phyloP scores from a whole-genome alignment of 2,329 filamentous ascomycete genomes.

The Colletotrichum orchidophilum region DNA sequence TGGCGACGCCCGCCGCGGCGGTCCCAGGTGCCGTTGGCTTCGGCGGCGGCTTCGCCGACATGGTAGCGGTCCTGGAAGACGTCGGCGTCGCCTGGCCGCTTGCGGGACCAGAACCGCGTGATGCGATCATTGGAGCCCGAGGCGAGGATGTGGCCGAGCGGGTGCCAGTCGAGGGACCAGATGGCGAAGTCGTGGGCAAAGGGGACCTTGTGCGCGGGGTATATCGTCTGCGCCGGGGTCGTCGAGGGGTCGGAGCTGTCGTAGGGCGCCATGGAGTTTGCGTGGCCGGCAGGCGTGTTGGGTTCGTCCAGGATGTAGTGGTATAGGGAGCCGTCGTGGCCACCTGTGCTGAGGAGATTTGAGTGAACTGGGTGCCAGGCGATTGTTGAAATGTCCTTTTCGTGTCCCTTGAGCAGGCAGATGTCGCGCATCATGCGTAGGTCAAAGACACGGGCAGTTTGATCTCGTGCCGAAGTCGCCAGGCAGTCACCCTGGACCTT shows the following conservation, averaged over 20 bases:
- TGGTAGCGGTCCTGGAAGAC: slow-evolving; percentile 93
- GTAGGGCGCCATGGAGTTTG: slow-evolving; percentile 81
- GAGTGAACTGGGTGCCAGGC: slow-evolving; percentile 94
- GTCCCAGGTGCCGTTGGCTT: slow-evolving; percentile 95
- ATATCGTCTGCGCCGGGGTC: slow-evolving; percentile 88
- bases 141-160: slow-evolving; percentile 91
- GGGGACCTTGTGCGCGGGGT: slow-evolving; percentile 86
- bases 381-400: slow-evolving; percentile 93
- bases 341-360: slow-evolving; percentile 88
- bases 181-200: slow-evolving; percentile 95
- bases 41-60: slow-evolving; percentile 91
- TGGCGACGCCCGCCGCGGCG: slow-evolving; percentile 80
- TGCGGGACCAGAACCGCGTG: slow-evolving; percentile 95
- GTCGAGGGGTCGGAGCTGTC: slow-evolving; percentile 83
- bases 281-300: slow-evolving; percentile 80
- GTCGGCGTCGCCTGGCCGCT: slow-evolving; percentile 86
- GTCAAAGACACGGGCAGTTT: slow-evolving; percentile 93
- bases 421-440: slow-evolving; percentile 99
- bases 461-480: slow-evolving; percentile 91
- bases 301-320: slow-evolving; percentile 98
- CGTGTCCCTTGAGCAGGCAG: slow-evolving; percentile 89
- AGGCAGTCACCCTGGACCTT: slow-evolving; percentile 84
- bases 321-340: slow-evolving; percentile 87
- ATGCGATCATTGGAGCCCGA: slow-evolving; percentile 97
- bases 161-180: slow-evolving; percentile 98